Evolutionary conservation across 2,329 filamentous ascomycete genomes (phyloP), one percentile per base, ranked within the genome.

Genomic region (Leptographium galeiforme): DNA sequence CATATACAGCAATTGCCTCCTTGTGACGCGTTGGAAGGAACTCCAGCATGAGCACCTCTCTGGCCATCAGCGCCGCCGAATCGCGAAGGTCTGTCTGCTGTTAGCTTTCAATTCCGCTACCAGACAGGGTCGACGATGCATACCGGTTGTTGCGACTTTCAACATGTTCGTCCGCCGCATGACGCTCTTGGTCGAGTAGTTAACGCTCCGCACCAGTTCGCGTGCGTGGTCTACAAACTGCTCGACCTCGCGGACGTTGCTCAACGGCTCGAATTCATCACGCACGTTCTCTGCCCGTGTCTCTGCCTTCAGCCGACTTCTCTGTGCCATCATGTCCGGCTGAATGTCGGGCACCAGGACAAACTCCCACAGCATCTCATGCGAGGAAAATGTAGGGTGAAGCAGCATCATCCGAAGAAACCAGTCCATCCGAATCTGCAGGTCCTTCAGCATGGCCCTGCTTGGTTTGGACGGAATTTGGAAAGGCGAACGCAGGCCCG

Each of bases 321-420:
- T 81, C 66, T 95, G 85, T 52, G 87, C 85, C 76, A 97, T 91
- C 79, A 90, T 89, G 19, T 89, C 82, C 0, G 87, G 78, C 64
- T 95, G 88, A 50, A 98, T 81, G 60, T 98, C 93, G 1, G 93
- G 93, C 13, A 98, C 90, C 0, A 98, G 77, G 68, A 98, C 95
- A 70, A 98, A 98, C 62, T 98, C 93, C 94, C 93, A 98, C 2
- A 98, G 77, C 78, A 97, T 89, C 70, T 98, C 93, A 63, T 98
- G 94, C 0, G 88, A 95, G 0, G 89, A 80, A 64, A 98, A 96
- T 0, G 93, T 97, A 4, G 91, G 86, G 63, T 98, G 93, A 10
- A 80, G 76, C 32, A 98, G 76, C 58, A 98, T 77, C 18, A 89
- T 88, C 59, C 87, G 88, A 60, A 98, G 71, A 62, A 97, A 96